phyloP scores from a whole-genome alignment of 75 land plant species.

The Isoetes taiwanensis region DNA sequence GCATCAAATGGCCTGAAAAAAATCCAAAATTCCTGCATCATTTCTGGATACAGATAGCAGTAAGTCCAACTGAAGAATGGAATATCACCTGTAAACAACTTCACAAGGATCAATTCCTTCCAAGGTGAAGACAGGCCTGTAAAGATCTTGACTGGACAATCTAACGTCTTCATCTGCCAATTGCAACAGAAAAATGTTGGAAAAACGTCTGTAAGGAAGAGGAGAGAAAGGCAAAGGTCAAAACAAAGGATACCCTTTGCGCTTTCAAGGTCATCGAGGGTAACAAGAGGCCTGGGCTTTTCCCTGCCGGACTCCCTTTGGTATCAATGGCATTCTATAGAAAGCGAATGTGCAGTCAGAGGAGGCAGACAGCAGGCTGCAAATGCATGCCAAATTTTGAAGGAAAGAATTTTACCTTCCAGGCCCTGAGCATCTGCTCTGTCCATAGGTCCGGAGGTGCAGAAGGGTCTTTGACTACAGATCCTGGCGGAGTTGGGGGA shows the following conservation, averaged over 20 bases:
- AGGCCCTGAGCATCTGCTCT: constrained; percentile 12
- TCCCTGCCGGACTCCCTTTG: neutral
- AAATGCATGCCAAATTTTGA: neutral
- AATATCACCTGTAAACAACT: constrained; percentile 13
- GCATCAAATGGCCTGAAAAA: constrained; percentile 10
- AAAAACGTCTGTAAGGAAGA: neutral
- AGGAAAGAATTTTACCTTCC: constrained; percentile 11
- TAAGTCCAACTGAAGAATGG: neutral
- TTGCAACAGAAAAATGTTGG: neutral
- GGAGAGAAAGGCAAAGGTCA: neutral
- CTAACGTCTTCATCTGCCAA: constrained; percentile 9
- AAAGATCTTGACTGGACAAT: constrained; percentile 11
- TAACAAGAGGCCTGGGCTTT: constrained; percentile 1
- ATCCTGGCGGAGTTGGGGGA: neutral
- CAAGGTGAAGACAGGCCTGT: constrained; percentile 18
- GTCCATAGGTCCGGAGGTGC: constrained; percentile 17
- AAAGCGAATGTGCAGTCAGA: neutral
- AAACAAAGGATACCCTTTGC: neutral
- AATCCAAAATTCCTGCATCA: neutral
- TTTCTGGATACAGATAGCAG: neutral
- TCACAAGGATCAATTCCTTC: constrained; percentile 16
- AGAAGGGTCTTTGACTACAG: neutral
- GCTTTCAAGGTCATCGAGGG: constrained; percentile 1
- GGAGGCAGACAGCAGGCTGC: neutral
- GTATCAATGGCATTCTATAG: neutral